phyloP scores from a whole-genome alignment of 306 rosid species.

The Rubus parviflorus region DNA sequence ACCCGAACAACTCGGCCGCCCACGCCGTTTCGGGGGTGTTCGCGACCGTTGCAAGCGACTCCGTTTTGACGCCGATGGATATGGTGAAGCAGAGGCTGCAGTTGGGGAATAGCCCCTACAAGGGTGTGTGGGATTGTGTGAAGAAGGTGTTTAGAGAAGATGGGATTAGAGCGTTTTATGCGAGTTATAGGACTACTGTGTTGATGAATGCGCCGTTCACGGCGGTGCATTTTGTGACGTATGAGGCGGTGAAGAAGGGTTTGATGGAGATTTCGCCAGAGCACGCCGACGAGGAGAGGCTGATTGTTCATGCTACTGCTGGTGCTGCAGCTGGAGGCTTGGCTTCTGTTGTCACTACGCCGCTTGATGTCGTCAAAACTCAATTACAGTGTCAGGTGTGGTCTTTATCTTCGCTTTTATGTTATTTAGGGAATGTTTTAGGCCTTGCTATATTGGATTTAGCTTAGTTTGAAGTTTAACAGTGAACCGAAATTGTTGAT shows the following conservation, averaged over 20 bases:
- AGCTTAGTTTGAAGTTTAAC: neutral
- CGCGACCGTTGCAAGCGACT: slow-evolving; percentile 75
- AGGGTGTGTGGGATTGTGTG: slow-evolving; percentile 73
- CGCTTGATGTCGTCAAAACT: slow-evolving; percentile 81
- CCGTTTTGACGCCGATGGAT: slow-evolving; percentile 88
- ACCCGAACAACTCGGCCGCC: slow-evolving; percentile 46
- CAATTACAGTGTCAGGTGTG: slow-evolving; percentile 82
- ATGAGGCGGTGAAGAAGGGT: slow-evolving; percentile 59
- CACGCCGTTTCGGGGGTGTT: slow-evolving; percentile 74
- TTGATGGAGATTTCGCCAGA: slow-evolving; percentile 60
- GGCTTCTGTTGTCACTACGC: slow-evolving; percentile 71
- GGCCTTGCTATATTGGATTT: neutral
- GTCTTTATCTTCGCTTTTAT: neutral
- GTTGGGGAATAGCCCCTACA: slow-evolving; percentile 62
- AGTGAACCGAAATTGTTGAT: no score
- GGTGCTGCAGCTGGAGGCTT: slow-evolving; percentile 76
- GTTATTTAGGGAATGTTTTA: neutral
- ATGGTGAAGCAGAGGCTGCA: slow-evolving; percentile 94
- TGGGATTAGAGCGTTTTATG: slow-evolving; percentile 69
- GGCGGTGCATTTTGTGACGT: slow-evolving; percentile 65
- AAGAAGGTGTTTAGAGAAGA: slow-evolving; percentile 70
- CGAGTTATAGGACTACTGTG: slow-evolving; percentile 76
- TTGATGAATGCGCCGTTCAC: slow-evolving; percentile 82
- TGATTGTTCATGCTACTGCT: slow-evolving; percentile 73
- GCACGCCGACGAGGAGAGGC: slow-evolving; percentile 51